phyloP scores from a whole-genome alignment of 2,329 filamentous ascomycete species.

The Penicillium frequentans region DNA sequence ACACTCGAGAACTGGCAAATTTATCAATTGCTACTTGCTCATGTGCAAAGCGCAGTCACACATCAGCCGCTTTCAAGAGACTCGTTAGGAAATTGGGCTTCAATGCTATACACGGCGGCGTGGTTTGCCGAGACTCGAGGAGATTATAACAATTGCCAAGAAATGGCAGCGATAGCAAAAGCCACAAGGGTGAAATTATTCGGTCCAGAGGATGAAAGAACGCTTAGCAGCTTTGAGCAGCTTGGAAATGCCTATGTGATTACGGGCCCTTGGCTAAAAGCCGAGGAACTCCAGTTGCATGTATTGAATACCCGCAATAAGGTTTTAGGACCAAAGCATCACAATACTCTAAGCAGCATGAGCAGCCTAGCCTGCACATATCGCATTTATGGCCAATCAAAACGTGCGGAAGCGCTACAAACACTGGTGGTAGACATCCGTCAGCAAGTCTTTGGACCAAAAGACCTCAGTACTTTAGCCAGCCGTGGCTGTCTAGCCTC shows the following conservation, averaged over 20 bases:
- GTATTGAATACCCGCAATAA: slow-evolving; percentile 15
- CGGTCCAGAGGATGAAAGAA: background rate
- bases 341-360: slow-evolving; percentile 3
- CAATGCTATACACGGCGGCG: background rate
- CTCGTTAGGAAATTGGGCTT: background rate
- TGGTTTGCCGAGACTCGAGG: background rate
- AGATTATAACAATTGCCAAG: background rate
- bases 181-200: background rate
- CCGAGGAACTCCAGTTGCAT: slow-evolving; percentile 13
- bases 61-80: background rate
- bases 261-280: background rate
- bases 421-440: background rate
- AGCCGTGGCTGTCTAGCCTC: background rate
- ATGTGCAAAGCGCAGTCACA: background rate
- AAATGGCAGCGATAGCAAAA: background rate
- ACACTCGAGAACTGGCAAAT: background rate
- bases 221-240: background rate
- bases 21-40: slow-evolving; percentile 3
- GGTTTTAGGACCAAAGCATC: slow-evolving; percentile 19
- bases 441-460: background rate
- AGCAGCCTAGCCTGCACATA: slow-evolving; percentile 11
- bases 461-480: background rate
- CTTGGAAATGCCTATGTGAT: background rate
- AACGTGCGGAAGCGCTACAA: background rate
- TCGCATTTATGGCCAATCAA: background rate